Evolutionary conservation across 2,329 filamentous ascomycete species (phyloP).

Genomic region (Penicillium janthinellum): DNA sequence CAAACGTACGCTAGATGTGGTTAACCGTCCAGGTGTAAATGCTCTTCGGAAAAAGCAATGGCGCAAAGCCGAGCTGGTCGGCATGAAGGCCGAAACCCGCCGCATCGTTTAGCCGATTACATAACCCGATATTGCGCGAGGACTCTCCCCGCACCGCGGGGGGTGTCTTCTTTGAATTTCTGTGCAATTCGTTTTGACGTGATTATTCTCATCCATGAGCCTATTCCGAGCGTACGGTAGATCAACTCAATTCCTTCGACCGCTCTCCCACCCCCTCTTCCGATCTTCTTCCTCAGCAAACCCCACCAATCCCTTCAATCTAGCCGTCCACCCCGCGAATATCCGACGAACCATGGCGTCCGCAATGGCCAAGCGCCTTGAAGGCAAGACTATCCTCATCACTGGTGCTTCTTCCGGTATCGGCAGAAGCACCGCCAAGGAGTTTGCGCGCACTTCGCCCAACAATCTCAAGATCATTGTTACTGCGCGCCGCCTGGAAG

Average conservation of each 20-base stretch:
- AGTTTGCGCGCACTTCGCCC: conserved; percentile 86
- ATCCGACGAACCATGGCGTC: conserved; percentile 60
- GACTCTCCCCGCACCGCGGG: conserved; percentile 23
- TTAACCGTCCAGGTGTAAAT: too few species aligned
- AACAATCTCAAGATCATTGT: conserved; percentile 79
- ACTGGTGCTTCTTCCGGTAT: conserved; percentile 95
- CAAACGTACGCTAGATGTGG: too few species aligned
- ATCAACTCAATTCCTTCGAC: conserved; percentile 30
- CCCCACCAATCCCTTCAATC: conserved; percentile 19
- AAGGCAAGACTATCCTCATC: conserved; percentile 88
- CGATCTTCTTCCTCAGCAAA: conserved; percentile 23
- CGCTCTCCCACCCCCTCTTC: conserved; percentile 15
- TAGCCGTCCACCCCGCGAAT: conserved; percentile 24
- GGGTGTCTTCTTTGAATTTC: conserved; percentile 15
- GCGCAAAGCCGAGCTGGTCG: not conserved
- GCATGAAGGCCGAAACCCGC: conserved; percentile 4
- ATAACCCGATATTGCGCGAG: conserved; percentile 13
- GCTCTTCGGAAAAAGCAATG: not conserved
- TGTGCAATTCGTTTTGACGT: conserved; percentile 7
- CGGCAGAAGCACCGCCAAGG: conserved; percentile 72
- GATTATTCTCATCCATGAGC: conserved; percentile 30
- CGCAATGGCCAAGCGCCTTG: conserved; percentile 77
- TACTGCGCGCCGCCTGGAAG: conserved; percentile 82
- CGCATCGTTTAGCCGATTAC: conserved; percentile 6
- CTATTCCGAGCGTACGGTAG: conserved; percentile 22